Base-by-base conservation (phyloP, 2,329 filamentous ascomycete genomes). In the Diaporthe sp. region DNA sequence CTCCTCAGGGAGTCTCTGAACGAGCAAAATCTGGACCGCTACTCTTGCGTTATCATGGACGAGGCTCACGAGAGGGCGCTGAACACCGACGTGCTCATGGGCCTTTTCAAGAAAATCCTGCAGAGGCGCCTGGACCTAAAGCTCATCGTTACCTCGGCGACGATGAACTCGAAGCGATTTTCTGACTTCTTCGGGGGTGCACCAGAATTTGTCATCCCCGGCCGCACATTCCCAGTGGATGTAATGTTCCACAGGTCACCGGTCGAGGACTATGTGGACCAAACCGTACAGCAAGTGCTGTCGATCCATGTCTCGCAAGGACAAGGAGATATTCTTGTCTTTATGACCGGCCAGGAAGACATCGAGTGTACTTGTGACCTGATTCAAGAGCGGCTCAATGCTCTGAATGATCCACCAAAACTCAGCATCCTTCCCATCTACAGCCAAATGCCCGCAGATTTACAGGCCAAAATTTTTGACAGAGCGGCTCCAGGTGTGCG, bases 1-100 rank as follows among this genome's bases (percentile, higher is more conserved):
- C 86, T 99, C 58, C 89, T 99, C 42, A 91, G 97, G 85, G 97
- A 99, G 81, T 98, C 95, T 8, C 88, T 99, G 15, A 96, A 95
- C 75, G 96, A 98, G 82, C 91, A 93, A 9, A 96, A 99, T 82
- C 88, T 99, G 59, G 97, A 98, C 83, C 94, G 94, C 77, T 99
- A 99, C 82, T 98, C 96, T 19, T 98, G 96, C 82, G 95, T 99
- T 79, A 99, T 99, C 83, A 99, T 99, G 97, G 97, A 99, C 81
- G 97, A 99, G 86, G 97, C 97, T 6, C 97, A 99, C 88, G 97
- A 99, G 84, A 91, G 97, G 82, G 96, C 97, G 1, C 85, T 99
- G 66, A 98, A 99, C 81, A 99, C 97, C 0, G 97, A 99, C 82
- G 96, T 99, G 25, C 86, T 99, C 19, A 98, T 99, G 94, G 97